phyloP scores from a whole-genome alignment of 2,329 filamentous ascomycete genomes.

The Sclerotinia subarctica region DNA sequence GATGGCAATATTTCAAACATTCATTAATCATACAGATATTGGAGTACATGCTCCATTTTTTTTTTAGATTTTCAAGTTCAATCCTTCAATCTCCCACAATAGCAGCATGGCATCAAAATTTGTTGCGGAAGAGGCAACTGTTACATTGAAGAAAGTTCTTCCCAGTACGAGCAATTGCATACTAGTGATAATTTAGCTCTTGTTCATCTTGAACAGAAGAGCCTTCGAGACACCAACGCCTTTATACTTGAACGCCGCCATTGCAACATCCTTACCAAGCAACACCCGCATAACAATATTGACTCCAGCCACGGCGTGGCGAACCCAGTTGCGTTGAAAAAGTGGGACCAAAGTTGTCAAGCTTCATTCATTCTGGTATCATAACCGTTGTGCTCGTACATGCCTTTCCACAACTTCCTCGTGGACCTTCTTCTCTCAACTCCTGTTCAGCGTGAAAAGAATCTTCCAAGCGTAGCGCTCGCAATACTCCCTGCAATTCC shows the following conservation, averaged over 20 bases:
- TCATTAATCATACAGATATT: neutral
- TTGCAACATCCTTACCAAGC: neutral
- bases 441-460: conserved; percentile 43
- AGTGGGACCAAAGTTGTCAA: conserved; percentile 31
- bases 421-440: neutral
- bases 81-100: neutral
- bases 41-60: neutral
- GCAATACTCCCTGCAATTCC: conserved; percentile 59
- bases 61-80: neutral
- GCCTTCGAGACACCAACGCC: neutral
- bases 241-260: conserved; percentile 4
- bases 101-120: neutral
- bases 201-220: conserved; percentile 3
- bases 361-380: conserved; percentile 40
- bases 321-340: neutral
- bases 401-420: neutral
- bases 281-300: conserved; percentile 5
- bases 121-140: neutral
- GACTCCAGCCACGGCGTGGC: neutral
- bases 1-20: neutral
- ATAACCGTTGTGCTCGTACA: conserved; percentile 10
- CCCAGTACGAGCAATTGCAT: neutral
- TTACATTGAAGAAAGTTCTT: neutral
- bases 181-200: conserved; percentile 1
- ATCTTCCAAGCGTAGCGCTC: conserved; percentile 57